Conservation (phyloP, 2,329 filamentous ascomycete species). For the Madurella fahalii region DNA sequence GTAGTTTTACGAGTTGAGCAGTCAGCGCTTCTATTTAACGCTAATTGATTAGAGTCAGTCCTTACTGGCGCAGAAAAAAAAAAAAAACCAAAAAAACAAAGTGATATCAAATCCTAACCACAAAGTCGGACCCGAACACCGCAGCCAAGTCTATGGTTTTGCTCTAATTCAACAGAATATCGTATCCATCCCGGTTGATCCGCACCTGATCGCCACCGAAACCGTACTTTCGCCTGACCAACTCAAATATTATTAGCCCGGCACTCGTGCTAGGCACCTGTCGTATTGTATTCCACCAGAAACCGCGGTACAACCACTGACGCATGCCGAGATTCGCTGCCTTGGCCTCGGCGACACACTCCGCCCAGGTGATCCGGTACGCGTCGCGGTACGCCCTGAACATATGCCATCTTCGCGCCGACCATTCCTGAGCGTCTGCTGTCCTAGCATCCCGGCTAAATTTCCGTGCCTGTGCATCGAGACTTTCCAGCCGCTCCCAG, state of each 20-base stretch:
- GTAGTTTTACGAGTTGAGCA: too few relatives aligned
- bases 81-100: too few relatives aligned
- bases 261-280: slow-evolving; percentile 75
- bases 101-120: too few relatives aligned
- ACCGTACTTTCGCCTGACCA: slow-evolving; percentile 70
- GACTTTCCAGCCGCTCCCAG: slow-evolving; percentile 67
- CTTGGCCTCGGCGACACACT: slow-evolving; percentile 55
- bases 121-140: too few relatives aligned
- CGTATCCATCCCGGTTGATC: slow-evolving; percentile 66
- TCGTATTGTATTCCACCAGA: slow-evolving; percentile 67
- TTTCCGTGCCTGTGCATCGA: slow-evolving; percentile 58
- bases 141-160: too few relatives aligned
- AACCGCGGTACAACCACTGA: slow-evolving; percentile 66
- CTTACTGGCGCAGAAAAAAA: too few relatives aligned
- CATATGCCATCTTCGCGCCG: slow-evolving; percentile 45
- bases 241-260: slow-evolving; percentile 73
- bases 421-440: not conserved
- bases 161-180: slow-evolving; percentile 57
- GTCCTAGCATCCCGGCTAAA: slow-evolving; percentile 33
- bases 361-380: slow-evolving; percentile 63
- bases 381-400: slow-evolving; percentile 65
- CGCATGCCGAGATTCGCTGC: slow-evolving; percentile 52
- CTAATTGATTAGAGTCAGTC: too few relatives aligned
- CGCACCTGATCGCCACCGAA: slow-evolving; percentile 57
- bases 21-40: too few relatives aligned